Percentiles rank a stretch among this genome's conserved stretches.
These are phyloP conservation scores for Entonaema liquescens DNA, from an alignment of 495 filamentous ascomycete genomes.

Conservation along the genomic window DNA sequence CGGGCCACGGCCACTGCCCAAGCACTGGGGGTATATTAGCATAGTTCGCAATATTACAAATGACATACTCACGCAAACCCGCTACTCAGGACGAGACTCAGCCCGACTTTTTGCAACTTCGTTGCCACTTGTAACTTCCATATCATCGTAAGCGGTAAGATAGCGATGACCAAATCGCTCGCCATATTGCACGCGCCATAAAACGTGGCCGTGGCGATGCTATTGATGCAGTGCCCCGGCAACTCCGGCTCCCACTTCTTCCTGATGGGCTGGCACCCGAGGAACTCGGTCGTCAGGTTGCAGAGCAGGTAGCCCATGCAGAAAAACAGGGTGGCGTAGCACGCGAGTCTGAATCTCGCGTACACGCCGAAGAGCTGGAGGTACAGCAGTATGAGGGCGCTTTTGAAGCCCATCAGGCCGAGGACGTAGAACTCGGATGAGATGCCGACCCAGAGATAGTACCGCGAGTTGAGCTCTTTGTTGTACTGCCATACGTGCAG, in stretches of 20 bases:
- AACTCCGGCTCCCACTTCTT: constrained; percentile 48
- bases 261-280: constrained; percentile 48
- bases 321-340: constrained; percentile 50
- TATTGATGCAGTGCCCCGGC: constrained; percentile 49
- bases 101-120: constrained; percentile 29
- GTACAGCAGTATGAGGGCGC: constrained; percentile 49
- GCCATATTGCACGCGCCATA: constrained; percentile 37
- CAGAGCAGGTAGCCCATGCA: constrained; percentile 48
- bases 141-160: constrained; percentile 39
- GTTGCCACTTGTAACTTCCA: constrained; percentile 35
- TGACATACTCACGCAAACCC: constrained; percentile 36
- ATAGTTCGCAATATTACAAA: neutral
- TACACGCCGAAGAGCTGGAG: constrained; percentile 49
- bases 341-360: constrained; percentile 45
- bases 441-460: constrained; percentile 47
- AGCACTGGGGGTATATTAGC: constrained; percentile 33
- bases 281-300: constrained; percentile 50
- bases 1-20: constrained; percentile 47
- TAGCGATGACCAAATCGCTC: constrained; percentile 40
- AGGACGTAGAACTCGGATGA: constrained; percentile 48
- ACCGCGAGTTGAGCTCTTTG: constrained; percentile 36
- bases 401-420: constrained; percentile 48
- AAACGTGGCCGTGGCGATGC: constrained; percentile 27
- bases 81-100: constrained; percentile 35
- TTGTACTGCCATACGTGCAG: constrained; percentile 40